phyloP scores from a whole-genome alignment of 2,329 filamentous ascomycete genomes.

The Paraconiothyrium sp. region DNA sequence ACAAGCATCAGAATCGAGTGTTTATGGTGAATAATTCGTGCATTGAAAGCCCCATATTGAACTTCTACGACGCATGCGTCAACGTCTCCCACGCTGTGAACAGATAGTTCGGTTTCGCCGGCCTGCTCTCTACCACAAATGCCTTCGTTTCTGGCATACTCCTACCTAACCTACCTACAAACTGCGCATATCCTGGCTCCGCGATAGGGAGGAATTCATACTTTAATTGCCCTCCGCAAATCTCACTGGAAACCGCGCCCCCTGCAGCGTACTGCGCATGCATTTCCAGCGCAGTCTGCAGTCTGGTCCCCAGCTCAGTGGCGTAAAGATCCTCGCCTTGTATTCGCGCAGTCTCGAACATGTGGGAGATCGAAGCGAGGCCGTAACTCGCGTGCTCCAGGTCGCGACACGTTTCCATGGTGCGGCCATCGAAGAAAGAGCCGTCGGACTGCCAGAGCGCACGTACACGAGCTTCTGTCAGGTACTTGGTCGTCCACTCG shows the following conservation, averaged over 20 bases:
- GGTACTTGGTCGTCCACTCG: constrained; percentile 12
- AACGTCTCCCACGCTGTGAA: constrained; percentile 10
- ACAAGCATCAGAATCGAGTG: neutral
- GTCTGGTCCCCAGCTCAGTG: neutral
- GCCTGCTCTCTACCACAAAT: neutral
- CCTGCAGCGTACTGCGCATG: constrained; percentile 7
- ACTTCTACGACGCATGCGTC: neutral
- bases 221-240: constrained; percentile 3
- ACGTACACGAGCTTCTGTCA: constrained; percentile 2
- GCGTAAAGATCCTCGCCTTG: constrained; percentile 5
- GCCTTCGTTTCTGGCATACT: constrained; percentile 1
- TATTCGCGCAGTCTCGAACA: constrained; percentile 10
- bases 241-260: neutral
- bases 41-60: no score
- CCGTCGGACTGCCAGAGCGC: constrained; percentile 5
- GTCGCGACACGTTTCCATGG: constrained; percentile 12
- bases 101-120: constrained; percentile 6
- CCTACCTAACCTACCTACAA: neutral
- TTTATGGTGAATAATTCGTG: no score
- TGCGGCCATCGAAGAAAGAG: constrained; percentile 4
- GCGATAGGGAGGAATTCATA: constrained; percentile 7
- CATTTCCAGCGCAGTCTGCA: constrained; percentile 8
- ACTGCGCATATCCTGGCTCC: constrained; percentile 4
- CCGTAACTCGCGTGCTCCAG: constrained; percentile 9
- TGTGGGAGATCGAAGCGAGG: constrained; percentile 8